Percentiles rank a stretch among this genome's conserved stretches.
phyloP scores from a whole-genome alignment of 345 rosid species.

The Abelmoschus esculentus region DNA sequence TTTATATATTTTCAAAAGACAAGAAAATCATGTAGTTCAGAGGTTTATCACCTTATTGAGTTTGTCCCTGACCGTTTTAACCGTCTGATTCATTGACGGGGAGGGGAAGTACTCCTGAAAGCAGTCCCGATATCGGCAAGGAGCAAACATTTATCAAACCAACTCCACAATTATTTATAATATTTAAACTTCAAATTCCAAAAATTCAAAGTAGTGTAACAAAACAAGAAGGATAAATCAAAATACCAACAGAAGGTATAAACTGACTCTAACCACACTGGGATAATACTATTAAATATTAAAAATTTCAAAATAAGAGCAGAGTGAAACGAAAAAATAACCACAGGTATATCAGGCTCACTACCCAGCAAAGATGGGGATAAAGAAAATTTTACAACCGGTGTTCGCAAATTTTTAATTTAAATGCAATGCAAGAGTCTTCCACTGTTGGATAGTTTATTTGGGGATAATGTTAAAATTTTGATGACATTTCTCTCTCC shows the following conservation, averaged over 20 bases:
- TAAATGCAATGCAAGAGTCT: too few species aligned
- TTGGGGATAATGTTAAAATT: too few species aligned
- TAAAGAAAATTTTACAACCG: too few species aligned
- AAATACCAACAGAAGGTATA: too few species aligned
- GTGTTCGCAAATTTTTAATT: too few species aligned
- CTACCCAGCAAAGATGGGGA: too few species aligned
- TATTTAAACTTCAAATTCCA: neutral
- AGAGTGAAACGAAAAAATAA: too few species aligned
- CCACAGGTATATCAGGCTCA: too few species aligned
- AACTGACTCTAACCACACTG: neutral
- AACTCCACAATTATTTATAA: neutral
- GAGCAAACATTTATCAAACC: neutral
- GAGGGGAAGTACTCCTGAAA: conserved; percentile 71
- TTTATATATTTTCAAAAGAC: neutral
- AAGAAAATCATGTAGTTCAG: neutral
- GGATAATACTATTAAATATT: too few species aligned
- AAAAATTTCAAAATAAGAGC: too few species aligned
- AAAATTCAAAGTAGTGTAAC: neutral
- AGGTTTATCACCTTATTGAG: conserved; percentile 55
- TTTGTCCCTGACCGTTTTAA: conserved; percentile 58
- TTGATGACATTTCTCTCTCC: too few species aligned
- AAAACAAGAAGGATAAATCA: neutral
- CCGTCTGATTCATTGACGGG: conserved; percentile 76
- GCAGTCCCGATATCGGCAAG: neutral
- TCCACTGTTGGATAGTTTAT: too few species aligned